Conservation (phyloP, 2,329 filamentous ascomycete species). For the Pyricularia sp. region DNA sequence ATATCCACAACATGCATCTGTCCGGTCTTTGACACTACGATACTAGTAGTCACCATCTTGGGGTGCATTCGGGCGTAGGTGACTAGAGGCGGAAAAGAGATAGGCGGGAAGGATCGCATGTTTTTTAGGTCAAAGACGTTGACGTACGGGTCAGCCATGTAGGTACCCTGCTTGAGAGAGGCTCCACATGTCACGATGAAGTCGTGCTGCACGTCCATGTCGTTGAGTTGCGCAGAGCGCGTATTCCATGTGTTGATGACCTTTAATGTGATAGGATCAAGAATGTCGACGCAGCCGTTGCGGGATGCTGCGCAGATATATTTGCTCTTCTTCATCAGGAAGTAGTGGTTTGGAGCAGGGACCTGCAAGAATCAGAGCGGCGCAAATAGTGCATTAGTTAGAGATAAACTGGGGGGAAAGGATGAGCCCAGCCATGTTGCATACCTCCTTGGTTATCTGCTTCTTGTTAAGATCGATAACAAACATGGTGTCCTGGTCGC, state of each 20-base stretch:
- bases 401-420: background rate
- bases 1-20: constrained; percentile 94
- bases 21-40: constrained; percentile 82
- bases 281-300: constrained; percentile 68
- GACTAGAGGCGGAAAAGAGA: constrained; percentile 83
- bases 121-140: constrained; percentile 95
- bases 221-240: constrained; percentile 77
- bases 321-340: constrained; percentile 76
- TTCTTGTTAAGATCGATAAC: constrained; percentile 59
- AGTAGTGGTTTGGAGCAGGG: constrained; percentile 64
- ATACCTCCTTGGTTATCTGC: constrained; percentile 46
- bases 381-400: background rate
- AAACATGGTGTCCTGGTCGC: constrained; percentile 77
- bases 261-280: constrained; percentile 66
- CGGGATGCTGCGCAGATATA: constrained; percentile 88
- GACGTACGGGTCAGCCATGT: constrained; percentile 81
- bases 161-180: constrained; percentile 63
- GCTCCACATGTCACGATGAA: constrained; percentile 93
- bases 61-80: constrained; percentile 96
- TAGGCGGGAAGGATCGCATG: constrained; percentile 72
- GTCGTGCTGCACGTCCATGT: constrained; percentile 95
- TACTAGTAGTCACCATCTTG: constrained; percentile 84
- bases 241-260: constrained; percentile 83
- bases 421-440: constrained; percentile 1
- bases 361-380: constrained; percentile 30